Evolutionary conservation across 176 grass and related monocot species (phyloP), one percentile per base, ranked within the genome.

Genomic region (Eleusine coracana): DNA sequence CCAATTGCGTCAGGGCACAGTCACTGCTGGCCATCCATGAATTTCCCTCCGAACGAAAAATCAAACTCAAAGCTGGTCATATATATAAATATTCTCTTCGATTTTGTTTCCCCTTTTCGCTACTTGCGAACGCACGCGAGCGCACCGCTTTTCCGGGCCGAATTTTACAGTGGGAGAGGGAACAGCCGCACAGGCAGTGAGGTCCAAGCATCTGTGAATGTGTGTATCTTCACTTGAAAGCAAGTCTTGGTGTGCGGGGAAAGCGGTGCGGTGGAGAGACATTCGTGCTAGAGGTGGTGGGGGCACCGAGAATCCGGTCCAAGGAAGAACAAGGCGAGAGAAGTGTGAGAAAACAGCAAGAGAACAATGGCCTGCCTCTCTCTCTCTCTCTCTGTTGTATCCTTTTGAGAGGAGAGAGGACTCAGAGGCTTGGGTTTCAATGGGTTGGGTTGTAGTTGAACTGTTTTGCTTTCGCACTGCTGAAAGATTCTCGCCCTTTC

Each of bases 401-500:
- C 88, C 95, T 98, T 94, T 94, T 91, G 88, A 94, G 89, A 92
- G 64, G 8, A 11, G 72, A 23, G 56, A 59, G 56, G 10, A 8
- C 2, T 2, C 20, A 17, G 5, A 7, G 18, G 56, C 2, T 10
- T 10, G 56, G 31, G 31, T 34, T 34, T 34, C 31, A 34, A 34
- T 34, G 31, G 56, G 56, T 58, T 58, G 54, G 73, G 66, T 66
- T 87, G 74, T 91, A 89, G 84, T 66, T 82, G 92, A 93, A 83
- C 88, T 92, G 84, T 89, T 91, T 93, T 72, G 64, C 84, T 80
- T 87, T 89, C 62, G 62, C 82, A 90, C 88, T 89, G 95, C 90
- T 68, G 61, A 92, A 91, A 97, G 95, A 98, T 98, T 98, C 92
- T 83, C 90, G 82, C 50, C 79, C 81, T 93, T 93, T 90, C 84